phyloP scores from a whole-genome alignment of 2,329 filamentous ascomycete species.

The Alternaria angustiovoidea region DNA sequence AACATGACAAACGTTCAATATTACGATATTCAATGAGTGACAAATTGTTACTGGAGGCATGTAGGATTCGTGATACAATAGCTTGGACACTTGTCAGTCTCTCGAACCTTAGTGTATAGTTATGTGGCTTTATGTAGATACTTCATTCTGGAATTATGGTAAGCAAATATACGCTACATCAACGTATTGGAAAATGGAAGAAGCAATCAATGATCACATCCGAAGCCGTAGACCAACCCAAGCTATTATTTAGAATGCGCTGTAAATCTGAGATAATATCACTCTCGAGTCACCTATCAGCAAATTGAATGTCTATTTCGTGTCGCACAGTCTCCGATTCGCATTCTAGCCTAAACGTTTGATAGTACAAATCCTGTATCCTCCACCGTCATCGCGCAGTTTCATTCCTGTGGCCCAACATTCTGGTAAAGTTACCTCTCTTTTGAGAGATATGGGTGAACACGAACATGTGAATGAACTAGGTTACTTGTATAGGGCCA shows the following conservation, averaged over 20 bases:
- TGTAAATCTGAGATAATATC: neutral
- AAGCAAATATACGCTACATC: neutral
- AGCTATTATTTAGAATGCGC: neutral
- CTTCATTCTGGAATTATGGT: neutral
- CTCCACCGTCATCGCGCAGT: neutral
- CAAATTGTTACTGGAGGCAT: neutral
- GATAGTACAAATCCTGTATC: slow-evolving; percentile 4
- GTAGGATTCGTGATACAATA: neutral
- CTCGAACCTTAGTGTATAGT: neutral
- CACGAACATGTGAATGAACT: slow-evolving; percentile 15
- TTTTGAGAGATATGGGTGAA: neutral
- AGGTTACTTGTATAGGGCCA: slow-evolving; percentile 9
- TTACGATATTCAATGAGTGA: neutral
- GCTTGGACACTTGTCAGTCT: neutral
- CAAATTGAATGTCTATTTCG: neutral
- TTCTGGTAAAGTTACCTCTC: neutral
- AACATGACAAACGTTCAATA: neutral
- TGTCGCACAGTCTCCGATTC: slow-evolving; percentile 5
- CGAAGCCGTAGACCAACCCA: neutral
- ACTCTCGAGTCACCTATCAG: neutral
- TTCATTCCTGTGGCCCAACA: neutral
- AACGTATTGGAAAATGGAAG: neutral
- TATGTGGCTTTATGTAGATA: neutral
- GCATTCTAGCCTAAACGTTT: slow-evolving; percentile 1
- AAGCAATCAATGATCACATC: neutral